phyloP scores from a whole-genome alignment of 2,329 filamentous ascomycete species.

The Alternaria arbusti region DNA sequence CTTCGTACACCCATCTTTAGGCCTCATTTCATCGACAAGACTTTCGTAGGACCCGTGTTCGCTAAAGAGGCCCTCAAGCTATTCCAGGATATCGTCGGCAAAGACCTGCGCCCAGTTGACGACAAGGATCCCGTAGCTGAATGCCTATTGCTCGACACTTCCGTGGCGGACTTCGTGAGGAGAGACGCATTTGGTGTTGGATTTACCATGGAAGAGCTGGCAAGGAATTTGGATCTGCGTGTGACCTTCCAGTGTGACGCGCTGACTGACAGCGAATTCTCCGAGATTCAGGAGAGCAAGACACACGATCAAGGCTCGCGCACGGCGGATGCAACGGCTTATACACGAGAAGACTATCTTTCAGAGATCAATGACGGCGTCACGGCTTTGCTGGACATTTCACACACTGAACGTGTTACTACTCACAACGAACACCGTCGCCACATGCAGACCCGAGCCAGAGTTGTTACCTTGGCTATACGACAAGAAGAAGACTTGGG shows the following conservation, averaged over 20 bases:
- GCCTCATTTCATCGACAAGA: constrained; percentile 13
- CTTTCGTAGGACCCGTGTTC: constrained; percentile 1
- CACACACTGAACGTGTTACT: neutral
- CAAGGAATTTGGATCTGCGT: constrained; percentile 8
- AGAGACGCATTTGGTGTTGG: constrained; percentile 12
- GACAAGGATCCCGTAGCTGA: neutral
- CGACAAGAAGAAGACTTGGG: constrained; percentile 1
- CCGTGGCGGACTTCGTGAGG: constrained; percentile 3
- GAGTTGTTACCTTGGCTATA: constrained; percentile 1
- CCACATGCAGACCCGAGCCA: neutral
- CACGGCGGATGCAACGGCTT: neutral
- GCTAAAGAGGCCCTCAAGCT: constrained; percentile 4
- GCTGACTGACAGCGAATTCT: neutral
- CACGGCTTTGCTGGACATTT: constrained; percentile 1
- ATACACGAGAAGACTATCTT: neutral
- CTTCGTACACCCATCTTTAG: too few relatives aligned
- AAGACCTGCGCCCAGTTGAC: constrained; percentile 3
- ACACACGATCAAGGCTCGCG: neutral
- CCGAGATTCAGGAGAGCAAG: neutral
- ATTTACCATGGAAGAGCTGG: constrained; percentile 6
- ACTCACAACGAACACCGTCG: neutral
- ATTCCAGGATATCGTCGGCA: constrained; percentile 6
- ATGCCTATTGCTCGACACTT: neutral
- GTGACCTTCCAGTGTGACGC: constrained; percentile 10
- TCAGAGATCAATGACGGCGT: neutral